Conservation (phyloP, 2,329 filamentous ascomycete genomes). For the Fusarium pseudograminearum region DNA sequence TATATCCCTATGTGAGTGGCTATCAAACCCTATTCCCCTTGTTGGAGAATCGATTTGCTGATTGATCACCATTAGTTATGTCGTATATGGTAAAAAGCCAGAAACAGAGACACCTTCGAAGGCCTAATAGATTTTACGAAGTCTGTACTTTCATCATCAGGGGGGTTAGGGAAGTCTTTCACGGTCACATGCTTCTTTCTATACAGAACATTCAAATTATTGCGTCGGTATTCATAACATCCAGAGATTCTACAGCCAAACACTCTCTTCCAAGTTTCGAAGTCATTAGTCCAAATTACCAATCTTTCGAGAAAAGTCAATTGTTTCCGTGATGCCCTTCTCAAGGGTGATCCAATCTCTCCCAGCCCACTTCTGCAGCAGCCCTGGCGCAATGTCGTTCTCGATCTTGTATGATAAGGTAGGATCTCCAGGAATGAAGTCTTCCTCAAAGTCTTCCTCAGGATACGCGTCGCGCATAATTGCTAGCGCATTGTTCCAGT, state of each 20-base stretch:
- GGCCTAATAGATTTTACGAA: neutral
- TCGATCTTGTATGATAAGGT: slow-evolving; percentile 29
- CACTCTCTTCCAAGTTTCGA: fast-evolving
- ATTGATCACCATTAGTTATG: neutral
- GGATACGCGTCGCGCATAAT: slow-evolving; percentile 33
- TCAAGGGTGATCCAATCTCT: slow-evolving; percentile 33
- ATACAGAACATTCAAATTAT: neutral
- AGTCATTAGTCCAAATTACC: slow-evolving; percentile 8
- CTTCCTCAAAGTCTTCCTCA: slow-evolving; percentile 10
- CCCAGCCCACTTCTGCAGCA: slow-evolving; percentile 40
- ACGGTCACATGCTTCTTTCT: neutral
- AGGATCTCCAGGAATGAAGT: slow-evolving; percentile 30
- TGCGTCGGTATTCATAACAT: neutral
- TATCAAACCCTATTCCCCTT: fast-evolving
- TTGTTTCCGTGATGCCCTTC: slow-evolving; percentile 15
- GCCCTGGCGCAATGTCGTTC: slow-evolving; percentile 20
- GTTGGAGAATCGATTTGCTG: neutral
- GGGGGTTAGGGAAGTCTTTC: neutral
- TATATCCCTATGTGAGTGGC: slow-evolving; percentile 28
- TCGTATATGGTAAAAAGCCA: slow-evolving; percentile 15
- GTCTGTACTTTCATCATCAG: neutral
- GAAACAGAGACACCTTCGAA: neutral
- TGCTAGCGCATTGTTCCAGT: slow-evolving; percentile 35
- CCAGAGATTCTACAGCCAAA: neutral
- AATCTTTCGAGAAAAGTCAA: slow-evolving; percentile 17